A percentile compares a stretch with the other conserved stretches of the same genome.
Evolutionary conservation across 176 grass and related monocot genomes (phyloP).

Genomic region (Raddia distichophylla): DNA sequence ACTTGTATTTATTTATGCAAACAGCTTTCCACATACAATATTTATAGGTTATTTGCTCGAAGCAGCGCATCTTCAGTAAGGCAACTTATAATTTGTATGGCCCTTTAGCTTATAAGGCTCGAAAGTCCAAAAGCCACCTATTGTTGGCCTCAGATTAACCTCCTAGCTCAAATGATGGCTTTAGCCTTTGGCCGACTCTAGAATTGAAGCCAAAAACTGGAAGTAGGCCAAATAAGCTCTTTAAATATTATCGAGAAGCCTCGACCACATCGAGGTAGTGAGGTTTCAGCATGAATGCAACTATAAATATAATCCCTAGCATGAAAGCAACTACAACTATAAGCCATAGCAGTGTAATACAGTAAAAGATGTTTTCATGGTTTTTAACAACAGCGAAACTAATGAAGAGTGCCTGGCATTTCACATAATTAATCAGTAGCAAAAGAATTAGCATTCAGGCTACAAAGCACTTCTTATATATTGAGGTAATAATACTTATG

Average conservation of each 20-base stretch:
- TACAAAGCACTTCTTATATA: not conserved
- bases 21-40: not conserved
- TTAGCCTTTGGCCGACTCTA: not conserved
- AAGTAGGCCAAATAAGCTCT: not conserved
- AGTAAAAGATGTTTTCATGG: not conserved
- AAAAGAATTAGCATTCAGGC: conserved; percentile 17
- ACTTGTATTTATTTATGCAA: conserved; percentile 25
- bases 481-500: not conserved
- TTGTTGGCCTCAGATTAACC: not conserved
- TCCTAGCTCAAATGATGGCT: not conserved
- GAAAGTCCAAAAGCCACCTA: not conserved
- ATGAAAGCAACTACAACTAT: not conserved
- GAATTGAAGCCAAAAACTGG: not conserved
- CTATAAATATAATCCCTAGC: not conserved
- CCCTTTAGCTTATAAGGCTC: not conserved
- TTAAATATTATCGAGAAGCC: not conserved
- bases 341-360: not conserved
- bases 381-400: conserved; percentile 25
- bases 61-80: not conserved
- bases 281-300: not conserved
- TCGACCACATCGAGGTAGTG: not conserved
- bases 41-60: not conserved
- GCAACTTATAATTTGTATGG: not conserved
- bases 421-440: not conserved
- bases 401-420: not conserved